Percentiles rank a stretch among this genome's conserved stretches.
Evolutionary conservation across 768 basidiomycete genomes (phyloP).

Genomic region (Agaricus subrufescens): DNA sequence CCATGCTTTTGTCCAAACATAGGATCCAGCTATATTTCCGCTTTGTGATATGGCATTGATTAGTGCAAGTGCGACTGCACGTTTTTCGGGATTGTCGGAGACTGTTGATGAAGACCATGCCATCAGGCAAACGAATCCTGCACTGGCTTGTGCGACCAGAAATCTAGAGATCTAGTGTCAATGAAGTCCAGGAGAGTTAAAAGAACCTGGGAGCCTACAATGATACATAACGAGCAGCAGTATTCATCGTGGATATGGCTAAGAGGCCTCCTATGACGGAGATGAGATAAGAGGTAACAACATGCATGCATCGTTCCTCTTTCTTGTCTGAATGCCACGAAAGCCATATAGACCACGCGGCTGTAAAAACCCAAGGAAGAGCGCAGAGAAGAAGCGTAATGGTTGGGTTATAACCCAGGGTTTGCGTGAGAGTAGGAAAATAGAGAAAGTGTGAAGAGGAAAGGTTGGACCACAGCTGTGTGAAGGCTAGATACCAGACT

Average conservation of each 20-base stretch:
- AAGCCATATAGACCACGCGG: conserved; percentile 46
- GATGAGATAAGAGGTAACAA: conserved; percentile 41
- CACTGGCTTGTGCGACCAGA: conserved; percentile 70
- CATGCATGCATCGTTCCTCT: conserved; percentile 72
- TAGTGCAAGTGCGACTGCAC: conserved; percentile 80
- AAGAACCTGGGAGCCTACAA: conserved; percentile 30
- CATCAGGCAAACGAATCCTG: conserved; percentile 64
- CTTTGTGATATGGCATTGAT: conserved; percentile 80
- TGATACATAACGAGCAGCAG: conserved; percentile 57
- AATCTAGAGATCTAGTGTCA: conserved; percentile 39
- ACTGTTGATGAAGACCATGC: conserved; percentile 48
- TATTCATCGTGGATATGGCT: conserved; percentile 59
- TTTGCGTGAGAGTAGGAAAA: conserved; percentile 70
- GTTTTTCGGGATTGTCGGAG: conserved; percentile 69
- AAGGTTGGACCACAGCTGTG: conserved; percentile 37
- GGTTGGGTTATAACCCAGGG: conserved; percentile 60
- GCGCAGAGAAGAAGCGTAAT: conserved; percentile 53
- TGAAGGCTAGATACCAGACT: conserved; percentile 55
- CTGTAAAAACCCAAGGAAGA: conserved; percentile 63
- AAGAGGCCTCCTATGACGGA: conserved; percentile 70
- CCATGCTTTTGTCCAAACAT: conserved; percentile 66
- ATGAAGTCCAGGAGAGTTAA: too few relatives aligned
- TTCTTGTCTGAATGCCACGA: conserved; percentile 69
- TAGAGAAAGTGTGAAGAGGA: conserved; percentile 66
- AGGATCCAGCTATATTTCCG: conserved; percentile 83